Conservation (phyloP, 805 yeast species). For the Ogataea nakhonphanomensis region DNA sequence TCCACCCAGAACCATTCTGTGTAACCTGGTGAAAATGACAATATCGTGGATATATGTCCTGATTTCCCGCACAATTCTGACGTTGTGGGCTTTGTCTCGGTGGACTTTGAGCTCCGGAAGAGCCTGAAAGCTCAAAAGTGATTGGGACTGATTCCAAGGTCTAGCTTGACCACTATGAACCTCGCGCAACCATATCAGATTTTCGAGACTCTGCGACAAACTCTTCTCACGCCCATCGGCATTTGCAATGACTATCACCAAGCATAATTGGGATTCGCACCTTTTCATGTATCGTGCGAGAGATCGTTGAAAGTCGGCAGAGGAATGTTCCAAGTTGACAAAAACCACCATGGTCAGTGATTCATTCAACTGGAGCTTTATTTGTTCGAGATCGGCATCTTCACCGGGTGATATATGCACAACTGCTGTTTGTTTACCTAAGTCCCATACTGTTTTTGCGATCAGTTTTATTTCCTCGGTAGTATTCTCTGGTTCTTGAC, state of each 20-base stretch:
- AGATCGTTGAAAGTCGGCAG: conserved; percentile 9
- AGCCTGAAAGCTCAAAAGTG: neutral
- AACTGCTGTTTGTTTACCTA: conserved; percentile 1
- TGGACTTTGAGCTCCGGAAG: neutral
- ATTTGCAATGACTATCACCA: conserved; percentile 21
- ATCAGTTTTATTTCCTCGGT: conserved; percentile 17
- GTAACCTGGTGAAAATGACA: conserved; percentile 48
- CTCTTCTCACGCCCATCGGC: conserved; percentile 17
- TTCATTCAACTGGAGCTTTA: conserved; percentile 4
- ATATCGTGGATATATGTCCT: conserved; percentile 55
- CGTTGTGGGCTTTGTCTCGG: conserved; percentile 9
- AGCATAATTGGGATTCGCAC: conserved; percentile 14
- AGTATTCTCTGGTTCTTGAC: conserved; percentile 16
- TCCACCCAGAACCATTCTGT: conserved; percentile 52
- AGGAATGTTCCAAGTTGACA: conserved; percentile 13
- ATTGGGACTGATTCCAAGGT: neutral
- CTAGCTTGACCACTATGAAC: conserved; percentile 15
- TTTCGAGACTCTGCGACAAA: conserved; percentile 21
- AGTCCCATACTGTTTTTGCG: conserved; percentile 12
- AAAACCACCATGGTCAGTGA: conserved; percentile 4
- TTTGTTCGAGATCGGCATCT: conserved; percentile 6
- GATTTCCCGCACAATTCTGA: conserved; percentile 48
- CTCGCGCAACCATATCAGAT: conserved; percentile 34
- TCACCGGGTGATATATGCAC: conserved; percentile 2
- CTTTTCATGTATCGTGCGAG: conserved; percentile 5